A percentile compares a stretch with the other conserved stretches of the same genome.
These are phyloP conservation scores for Myriosclerotinia scirpicola DNA, from an alignment of 2,329 filamentous ascomycete genomes.

Conservation along the genomic window DNA sequence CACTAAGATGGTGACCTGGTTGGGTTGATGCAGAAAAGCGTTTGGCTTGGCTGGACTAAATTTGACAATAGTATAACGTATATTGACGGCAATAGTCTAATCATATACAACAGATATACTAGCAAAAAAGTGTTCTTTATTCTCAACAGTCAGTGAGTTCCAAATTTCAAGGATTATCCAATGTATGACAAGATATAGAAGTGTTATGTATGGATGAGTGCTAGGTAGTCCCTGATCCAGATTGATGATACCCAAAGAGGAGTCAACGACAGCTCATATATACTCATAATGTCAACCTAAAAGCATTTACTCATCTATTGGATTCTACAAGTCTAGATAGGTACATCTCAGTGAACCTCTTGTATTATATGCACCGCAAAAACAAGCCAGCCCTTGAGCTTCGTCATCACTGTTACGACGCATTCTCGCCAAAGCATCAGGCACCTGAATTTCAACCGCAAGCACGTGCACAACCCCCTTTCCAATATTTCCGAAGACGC, in stretches of 20 bases:
- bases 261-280: slow-evolving; percentile 11
- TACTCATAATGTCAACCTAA: slow-evolving; percentile 7
- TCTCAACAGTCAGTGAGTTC: not conserved
- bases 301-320: slow-evolving; percentile 8
- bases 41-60: not conserved
- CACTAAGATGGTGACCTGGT: slow-evolving; percentile 1
- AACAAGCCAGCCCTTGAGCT: not conserved
- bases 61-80: not conserved
- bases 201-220: not conserved
- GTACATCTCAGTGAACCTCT: not conserved
- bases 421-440: slow-evolving; percentile 8
- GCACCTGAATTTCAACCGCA: slow-evolving; percentile 8
- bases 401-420: slow-evolving; percentile 24
- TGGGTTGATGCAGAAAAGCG: slow-evolving; percentile 3
- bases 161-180: not conserved
- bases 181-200: not conserved
- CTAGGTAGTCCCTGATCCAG: not conserved
- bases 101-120: not conserved
- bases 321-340: not conserved
- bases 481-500: slow-evolving; percentile 10
- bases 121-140: not conserved
- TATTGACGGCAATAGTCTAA: not conserved
- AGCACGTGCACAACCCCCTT: slow-evolving; percentile 22
- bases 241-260: slow-evolving; percentile 13
- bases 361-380: not conserved